Evolutionary conservation across 106 monocot species (phyloP).

Genomic region (Agapanthus africanus): DNA sequence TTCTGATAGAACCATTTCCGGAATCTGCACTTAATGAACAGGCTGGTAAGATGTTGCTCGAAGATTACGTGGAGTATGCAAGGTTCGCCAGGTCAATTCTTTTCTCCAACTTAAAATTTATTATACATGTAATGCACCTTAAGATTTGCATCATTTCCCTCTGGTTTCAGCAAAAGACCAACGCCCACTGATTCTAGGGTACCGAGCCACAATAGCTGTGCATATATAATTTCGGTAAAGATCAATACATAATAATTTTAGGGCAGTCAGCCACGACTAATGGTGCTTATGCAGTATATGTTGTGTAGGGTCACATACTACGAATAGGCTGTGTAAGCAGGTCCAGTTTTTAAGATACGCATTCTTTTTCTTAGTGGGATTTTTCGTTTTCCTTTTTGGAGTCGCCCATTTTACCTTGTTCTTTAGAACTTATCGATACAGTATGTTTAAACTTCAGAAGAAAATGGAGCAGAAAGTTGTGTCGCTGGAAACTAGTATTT

Average conservation of each 20-base stretch:
- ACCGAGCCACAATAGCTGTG: neutral
- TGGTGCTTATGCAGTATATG: neutral
- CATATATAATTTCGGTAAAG: too few species aligned
- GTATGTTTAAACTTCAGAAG: too few species aligned
- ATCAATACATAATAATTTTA: too few species aligned
- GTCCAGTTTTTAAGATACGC: neutral
- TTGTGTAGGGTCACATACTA: neutral
- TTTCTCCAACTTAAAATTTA: neutral
- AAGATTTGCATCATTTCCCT: neutral
- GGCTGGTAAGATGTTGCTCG: conserved; percentile 83
- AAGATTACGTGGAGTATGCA: conserved; percentile 76
- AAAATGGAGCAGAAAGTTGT: too few species aligned
- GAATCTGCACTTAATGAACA: conserved; percentile 90
- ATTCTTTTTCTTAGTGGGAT: neutral
- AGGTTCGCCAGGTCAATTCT: conserved; percentile 60
- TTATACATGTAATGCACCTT: neutral
- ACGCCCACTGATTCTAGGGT: too few species aligned
- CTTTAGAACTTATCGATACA: neutral
- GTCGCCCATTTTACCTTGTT: neutral
- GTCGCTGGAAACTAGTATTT: too few species aligned
- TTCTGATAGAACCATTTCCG: conserved; percentile 89
- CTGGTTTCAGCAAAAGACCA: neutral
- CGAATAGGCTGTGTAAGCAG: neutral
- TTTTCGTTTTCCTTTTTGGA: neutral
- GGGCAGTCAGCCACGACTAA: too few species aligned